Conservation (phyloP, 2,329 filamentous ascomycete genomes). For the Aspergillus udagawae region DNA sequence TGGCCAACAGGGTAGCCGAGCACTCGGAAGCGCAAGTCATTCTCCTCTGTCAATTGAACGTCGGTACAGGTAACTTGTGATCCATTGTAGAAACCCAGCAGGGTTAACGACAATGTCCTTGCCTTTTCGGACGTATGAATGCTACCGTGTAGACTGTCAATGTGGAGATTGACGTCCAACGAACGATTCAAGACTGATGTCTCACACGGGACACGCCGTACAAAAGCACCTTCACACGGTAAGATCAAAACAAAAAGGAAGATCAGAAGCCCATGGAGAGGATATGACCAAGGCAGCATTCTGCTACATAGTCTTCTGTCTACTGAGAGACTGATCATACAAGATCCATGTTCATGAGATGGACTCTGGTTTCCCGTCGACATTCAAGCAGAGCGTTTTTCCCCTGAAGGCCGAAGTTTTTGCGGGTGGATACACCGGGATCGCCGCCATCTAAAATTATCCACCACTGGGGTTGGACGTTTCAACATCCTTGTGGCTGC, state of each 20-base stretch:
- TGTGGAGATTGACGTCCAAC: not conserved
- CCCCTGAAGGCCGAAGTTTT: not conserved
- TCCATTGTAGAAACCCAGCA: constrained; percentile 1
- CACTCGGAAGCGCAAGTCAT: not conserved
- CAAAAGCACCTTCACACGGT: not conserved
- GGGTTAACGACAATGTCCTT: not conserved
- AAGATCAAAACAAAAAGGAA: not conserved
- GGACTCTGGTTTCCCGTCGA: not conserved
- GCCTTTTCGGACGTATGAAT: not conserved
- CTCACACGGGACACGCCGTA: not conserved
- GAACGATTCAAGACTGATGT: not conserved
- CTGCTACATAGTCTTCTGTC: not conserved
- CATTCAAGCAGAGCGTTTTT: not conserved
- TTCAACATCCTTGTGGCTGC: not conserved
- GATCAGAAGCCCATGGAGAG: not conserved
- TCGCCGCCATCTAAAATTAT: not conserved
- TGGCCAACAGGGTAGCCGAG: constrained; percentile 1
- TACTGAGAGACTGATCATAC: not conserved
- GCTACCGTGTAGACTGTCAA: not conserved
- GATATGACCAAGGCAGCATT: not conserved
- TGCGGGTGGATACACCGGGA: not conserved
- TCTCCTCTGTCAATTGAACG: not conserved
- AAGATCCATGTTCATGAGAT: not conserved
- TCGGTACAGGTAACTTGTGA: not conserved
- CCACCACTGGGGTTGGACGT: not conserved